Evolutionary conservation across 2,329 filamentous ascomycete species (phyloP), one percentile per base, ranked within the genome.

Genomic region (Hymenoscyphus repandus): DNA sequence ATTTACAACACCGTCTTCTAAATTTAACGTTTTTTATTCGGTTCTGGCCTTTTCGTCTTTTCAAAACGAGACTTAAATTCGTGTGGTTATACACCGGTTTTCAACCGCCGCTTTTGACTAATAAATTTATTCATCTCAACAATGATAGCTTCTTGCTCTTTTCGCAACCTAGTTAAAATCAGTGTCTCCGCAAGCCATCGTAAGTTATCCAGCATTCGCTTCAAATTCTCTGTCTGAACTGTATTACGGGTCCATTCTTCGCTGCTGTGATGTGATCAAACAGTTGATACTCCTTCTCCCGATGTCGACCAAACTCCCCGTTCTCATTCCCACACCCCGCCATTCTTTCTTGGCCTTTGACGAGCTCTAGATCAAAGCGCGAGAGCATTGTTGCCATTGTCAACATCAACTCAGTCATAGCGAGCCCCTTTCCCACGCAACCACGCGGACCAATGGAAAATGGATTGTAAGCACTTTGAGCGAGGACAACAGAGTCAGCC

Each of bases 401-500:
- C 27, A 66, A 20, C 9, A 41, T 51, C 38, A 65, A 22, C 53
- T 66, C 61, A 15, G 53, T 52, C 34, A 60, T 51, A 1, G 62
- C 62, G 41, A 65, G 56, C 7, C 51, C 51, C 45, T 66, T 67
- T 1, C 68, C 69, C 15, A 67, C 59, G 45, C 70, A 72, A 17
- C 58, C 60, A 17, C 69, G 57, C 1, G 67, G 63, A 0, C 70
- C 70, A 0, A 66, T 50, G 6, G 62, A 65, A 47, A 72, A 72
- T 1, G 70, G 64, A 6, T 51, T 43, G 36, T 58, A 62, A 63
- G 58, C 63, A 31, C 57, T 61, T 1, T 43, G 53, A 5, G 61
- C 65, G 27, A 52, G 39, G 18, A 48, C 45, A n/a, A 54, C 40
- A 11, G 7, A 17, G 12, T 39, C 41, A 10, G 49, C 49, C 5